Evolutionary conservation across 169 alveolate genomes (phyloP), one percentile per base, ranked within the genome.

Genomic region (Plasmodium yoelii): DNA sequence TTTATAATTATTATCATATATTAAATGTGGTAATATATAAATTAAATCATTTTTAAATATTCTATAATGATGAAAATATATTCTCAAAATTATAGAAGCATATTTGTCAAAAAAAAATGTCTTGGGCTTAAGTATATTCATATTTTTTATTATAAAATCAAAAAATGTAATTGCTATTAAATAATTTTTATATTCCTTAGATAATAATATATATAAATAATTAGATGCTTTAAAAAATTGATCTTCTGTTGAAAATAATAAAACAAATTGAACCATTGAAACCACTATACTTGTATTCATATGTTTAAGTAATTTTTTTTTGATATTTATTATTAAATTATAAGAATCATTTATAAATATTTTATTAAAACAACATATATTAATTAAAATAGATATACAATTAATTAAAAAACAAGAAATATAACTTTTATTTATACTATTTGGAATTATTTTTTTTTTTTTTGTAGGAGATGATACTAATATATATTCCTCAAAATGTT

Each of bases 201-300:
- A 39, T 13, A 74, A 44, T 15, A 9, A 19, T 44, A 55, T 60
- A 61, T 44, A 28, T 47, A 74, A 55, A 60, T 74, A 74, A 46
- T 74, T 74, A 61, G 88, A 74, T 55, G 63, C 88, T 5, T 63
- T 47, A 22, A 74, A 46, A 74, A 74, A 74, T 22, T 74, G 28
- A 39, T 74, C 74, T 4, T 49, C 67, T 0, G 51, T 10, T 19
- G 88, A 74, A 44, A 74, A 74, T 24, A 74, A 74, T 46, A 74
- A 74, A 61, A 74, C 46, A 74, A 74, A 74, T n/a, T 61, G 53
- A n/a, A 73, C 46, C 55, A 74, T 74, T 26, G 75, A 15, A 46
- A 74, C 15, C 39, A 74, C 22, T 19, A 74, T 60, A 2, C 67
- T 44, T 24, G 74, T 46, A 55, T 74, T 74, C 74, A 74, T 74